phyloP scores from a whole-genome alignment of 225 moss, liverwort and hornwort genomes.

The Bryoerythrophyllum caledonicum region DNA sequence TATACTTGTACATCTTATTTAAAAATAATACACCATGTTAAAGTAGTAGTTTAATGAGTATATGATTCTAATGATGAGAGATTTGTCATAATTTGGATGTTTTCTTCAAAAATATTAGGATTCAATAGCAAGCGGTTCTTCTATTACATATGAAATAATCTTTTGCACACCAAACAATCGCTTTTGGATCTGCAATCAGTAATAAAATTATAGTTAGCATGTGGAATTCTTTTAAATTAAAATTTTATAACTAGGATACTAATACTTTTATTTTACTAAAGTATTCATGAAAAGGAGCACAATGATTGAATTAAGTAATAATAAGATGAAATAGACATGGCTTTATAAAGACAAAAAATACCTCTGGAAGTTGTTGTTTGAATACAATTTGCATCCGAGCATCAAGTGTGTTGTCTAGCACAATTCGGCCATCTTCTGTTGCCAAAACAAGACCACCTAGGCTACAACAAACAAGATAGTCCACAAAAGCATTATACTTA shows the following conservation, averaged over 20 bases:
- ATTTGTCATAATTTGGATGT: too few species aligned
- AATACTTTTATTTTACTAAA: neutral
- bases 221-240: too few species aligned
- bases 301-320: neutral
- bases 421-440: conserved; percentile 64
- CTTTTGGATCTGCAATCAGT: conserved; percentile 28
- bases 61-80: too few species aligned
- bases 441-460: conserved; percentile 82
- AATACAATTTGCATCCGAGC: conserved; percentile 80
- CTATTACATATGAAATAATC: too few species aligned
- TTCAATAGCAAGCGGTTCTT: neutral
- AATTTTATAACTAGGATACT: too few species aligned
- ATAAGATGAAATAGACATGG: neutral
- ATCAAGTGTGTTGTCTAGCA: conserved; percentile 87
- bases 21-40: too few species aligned
- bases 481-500: neutral
- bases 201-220: neutral
- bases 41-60: too few species aligned
- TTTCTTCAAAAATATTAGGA: neutral
- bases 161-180: conserved; percentile 14
- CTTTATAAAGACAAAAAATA: neutral
- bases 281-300: neutral
- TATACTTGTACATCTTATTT: too few species aligned
- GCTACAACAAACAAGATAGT: conserved; percentile 27
- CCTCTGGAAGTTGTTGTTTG: conserved; percentile 83